phyloP scores from a whole-genome alignment of 2,329 filamentous ascomycete genomes.

The Cercospora nicotianae region DNA sequence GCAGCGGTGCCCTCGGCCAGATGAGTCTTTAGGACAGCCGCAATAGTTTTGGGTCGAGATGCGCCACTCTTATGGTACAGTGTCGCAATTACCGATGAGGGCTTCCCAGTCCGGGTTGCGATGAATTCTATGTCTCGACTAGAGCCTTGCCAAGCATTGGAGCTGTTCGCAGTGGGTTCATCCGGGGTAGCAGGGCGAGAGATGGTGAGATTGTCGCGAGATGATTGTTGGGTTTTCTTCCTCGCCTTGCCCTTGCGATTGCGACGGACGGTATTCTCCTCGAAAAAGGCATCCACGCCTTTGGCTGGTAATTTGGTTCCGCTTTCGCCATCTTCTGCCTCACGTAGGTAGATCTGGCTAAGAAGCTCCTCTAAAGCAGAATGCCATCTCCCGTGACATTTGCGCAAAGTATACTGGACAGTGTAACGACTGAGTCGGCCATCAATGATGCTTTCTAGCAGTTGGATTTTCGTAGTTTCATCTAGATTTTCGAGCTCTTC shows the following conservation, averaged over 20 bases:
- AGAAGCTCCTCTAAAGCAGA: slow-evolving; percentile 76
- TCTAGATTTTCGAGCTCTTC: slow-evolving; percentile 48
- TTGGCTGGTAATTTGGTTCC: slow-evolving; percentile 54
- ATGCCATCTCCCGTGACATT: slow-evolving; percentile 66
- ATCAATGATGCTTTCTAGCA: slow-evolving; percentile 71
- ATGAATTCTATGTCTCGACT: slow-evolving; percentile 63
- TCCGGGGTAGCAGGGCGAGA: slow-evolving; percentile 34
- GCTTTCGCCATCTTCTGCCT: slow-evolving; percentile 56
- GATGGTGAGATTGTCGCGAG: slow-evolving; percentile 29
- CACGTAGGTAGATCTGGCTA: slow-evolving; percentile 74
- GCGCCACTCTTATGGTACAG: slow-evolving; percentile 60
- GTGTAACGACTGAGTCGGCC: slow-evolving; percentile 62
- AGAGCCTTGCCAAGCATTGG: slow-evolving; percentile 61
- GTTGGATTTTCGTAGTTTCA: slow-evolving; percentile 61
- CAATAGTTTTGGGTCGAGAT: slow-evolving; percentile 57
- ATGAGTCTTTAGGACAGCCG: slow-evolving; percentile 51
- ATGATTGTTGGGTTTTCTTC: slow-evolving; percentile 38
- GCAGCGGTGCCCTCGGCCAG: slow-evolving; percentile 16
- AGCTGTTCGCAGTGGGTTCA: slow-evolving; percentile 20
- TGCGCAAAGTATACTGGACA: slow-evolving; percentile 66
- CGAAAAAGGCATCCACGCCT: slow-evolving; percentile 79
- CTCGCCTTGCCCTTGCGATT: slow-evolving; percentile 50
- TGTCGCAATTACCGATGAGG: slow-evolving; percentile 53
- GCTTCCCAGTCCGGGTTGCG: slow-evolving; percentile 51
- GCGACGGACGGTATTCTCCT: slow-evolving; percentile 51